Evolutionary conservation across 1,284 basidiomycete species (phyloP).

Genomic region (Tilletia setariae): DNA sequence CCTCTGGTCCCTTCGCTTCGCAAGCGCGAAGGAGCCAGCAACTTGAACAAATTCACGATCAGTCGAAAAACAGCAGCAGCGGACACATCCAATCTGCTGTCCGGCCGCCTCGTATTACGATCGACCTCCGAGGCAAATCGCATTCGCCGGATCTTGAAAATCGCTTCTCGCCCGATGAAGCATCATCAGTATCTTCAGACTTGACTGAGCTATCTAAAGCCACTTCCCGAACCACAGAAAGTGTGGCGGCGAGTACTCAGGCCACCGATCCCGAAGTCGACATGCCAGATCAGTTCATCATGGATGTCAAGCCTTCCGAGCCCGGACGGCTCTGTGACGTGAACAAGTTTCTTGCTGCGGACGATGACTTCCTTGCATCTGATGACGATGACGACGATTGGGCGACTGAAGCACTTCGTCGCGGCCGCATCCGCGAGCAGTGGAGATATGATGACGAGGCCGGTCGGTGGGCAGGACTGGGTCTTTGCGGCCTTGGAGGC

Average conservation of each 20-base stretch:
- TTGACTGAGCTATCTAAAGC: slow-evolving; percentile 35
- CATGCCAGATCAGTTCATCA: not conserved
- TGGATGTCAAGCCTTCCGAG: not conserved
- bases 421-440: slow-evolving; percentile 37
- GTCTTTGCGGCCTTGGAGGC: slow-evolving; percentile 48
- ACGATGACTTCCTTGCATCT: not conserved
- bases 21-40: not conserved
- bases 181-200: slow-evolving; percentile 41
- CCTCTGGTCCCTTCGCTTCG: slow-evolving; percentile 24
- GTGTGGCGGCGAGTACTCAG: slow-evolving; percentile 40
- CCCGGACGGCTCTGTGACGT: slow-evolving; percentile 8
- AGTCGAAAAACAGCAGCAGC: too few species aligned
- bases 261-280: slow-evolving; percentile 38
- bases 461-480: slow-evolving; percentile 49
- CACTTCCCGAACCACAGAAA: slow-evolving; percentile 18
- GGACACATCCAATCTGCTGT: not conserved
- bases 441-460: slow-evolving; percentile 53
- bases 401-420: slow-evolving; percentile 26
- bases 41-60: not conserved
- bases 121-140: not conserved
- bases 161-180: slow-evolving; percentile 12
- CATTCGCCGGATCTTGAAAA: not conserved
- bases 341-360: not conserved
- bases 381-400: not conserved
- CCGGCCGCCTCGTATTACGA: not conserved